phyloP scores from a whole-genome alignment of 768 basidiomycete genomes.

The Xanthoconium stramineum region DNA sequence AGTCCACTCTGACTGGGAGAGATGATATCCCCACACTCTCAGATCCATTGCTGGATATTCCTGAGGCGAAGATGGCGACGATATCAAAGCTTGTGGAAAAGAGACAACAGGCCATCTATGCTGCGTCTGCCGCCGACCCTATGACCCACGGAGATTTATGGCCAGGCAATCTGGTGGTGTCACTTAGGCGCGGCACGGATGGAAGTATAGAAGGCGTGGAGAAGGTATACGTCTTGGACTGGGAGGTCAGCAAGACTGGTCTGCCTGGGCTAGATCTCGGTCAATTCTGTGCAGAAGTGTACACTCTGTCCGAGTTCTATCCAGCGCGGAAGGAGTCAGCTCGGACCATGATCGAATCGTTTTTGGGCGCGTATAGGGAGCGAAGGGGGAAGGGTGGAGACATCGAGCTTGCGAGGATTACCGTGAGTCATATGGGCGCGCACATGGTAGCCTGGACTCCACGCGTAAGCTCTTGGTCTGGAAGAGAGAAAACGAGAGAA shows the following conservation, averaged over 20 bases:
- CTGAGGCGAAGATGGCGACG: conserved; percentile 33
- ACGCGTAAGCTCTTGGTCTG: conserved; percentile 45
- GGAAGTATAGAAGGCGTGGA: conserved; percentile 31
- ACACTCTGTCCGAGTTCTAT: conserved; percentile 47
- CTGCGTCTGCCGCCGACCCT: conserved; percentile 27
- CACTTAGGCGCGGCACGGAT: conserved; percentile 26
- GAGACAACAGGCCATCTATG: conserved; percentile 30
- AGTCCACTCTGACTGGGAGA: conserved; percentile 35
- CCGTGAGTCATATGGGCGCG: conserved; percentile 49
- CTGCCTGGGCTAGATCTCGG: conserved; percentile 57
- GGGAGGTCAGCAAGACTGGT: conserved; percentile 63
- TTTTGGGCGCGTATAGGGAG: conserved; percentile 45
- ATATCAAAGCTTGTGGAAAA: conserved; percentile 33
- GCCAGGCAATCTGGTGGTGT: conserved; percentile 65
- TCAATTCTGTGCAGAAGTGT: conserved; percentile 61
- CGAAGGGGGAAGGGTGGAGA: conserved; percentile 16
- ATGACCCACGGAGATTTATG: conserved; percentile 61
- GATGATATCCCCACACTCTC: conserved; percentile 33
- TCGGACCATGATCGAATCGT: conserved; percentile 37
- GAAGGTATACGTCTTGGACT: conserved; percentile 54
- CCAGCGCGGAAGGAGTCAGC: conserved; percentile 38
- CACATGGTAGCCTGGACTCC: conserved; percentile 55
- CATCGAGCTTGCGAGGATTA: conserved; percentile 31
- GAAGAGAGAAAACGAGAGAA: conserved; percentile 43
- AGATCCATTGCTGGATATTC: conserved; percentile 42